These are phyloP conservation scores for Globisporangium radiosum DNA, from an alignment of 352 stramenopile genomes.

Conservation along the genomic window DNA sequence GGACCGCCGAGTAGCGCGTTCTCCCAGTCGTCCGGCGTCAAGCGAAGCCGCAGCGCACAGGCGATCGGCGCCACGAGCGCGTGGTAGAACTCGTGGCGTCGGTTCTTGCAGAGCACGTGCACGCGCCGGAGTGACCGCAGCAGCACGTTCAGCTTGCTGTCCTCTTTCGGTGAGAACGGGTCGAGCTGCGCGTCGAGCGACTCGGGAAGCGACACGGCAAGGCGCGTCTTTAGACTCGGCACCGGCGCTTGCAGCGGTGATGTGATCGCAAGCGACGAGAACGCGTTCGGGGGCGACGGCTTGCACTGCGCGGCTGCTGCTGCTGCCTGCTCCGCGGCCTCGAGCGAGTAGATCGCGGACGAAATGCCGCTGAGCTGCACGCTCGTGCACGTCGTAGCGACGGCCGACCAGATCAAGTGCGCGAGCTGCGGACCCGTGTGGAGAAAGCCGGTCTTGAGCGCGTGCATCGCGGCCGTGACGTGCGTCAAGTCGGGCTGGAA, in stretches of 20 bases:
- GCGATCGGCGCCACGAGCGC: slow-evolving; percentile 44
- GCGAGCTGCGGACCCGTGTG: slow-evolving; percentile 59
- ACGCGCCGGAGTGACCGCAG: slow-evolving; percentile 52
- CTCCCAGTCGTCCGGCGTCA: slow-evolving; percentile 44
- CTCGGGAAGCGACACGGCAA: slow-evolving; percentile 63
- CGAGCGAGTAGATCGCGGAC: slow-evolving; percentile 49
- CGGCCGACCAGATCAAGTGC: slow-evolving; percentile 72
- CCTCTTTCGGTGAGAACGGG: slow-evolving; percentile 65
- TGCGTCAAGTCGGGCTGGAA: slow-evolving; percentile 64
- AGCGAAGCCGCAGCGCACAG: slow-evolving; percentile 35
- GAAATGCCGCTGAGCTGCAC: slow-evolving; percentile 68
- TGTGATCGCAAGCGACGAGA: slow-evolving; percentile 67
- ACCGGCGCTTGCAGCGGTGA: slow-evolving; percentile 49
- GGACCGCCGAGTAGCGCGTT: slow-evolving; percentile 34
- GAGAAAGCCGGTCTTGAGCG: slow-evolving; percentile 68
- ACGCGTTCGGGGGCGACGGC: slow-evolving; percentile 18
- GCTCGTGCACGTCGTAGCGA: slow-evolving; percentile 56
- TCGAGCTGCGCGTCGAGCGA: slow-evolving; percentile 60
- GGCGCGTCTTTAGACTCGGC: slow-evolving; percentile 47
- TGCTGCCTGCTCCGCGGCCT: slow-evolving; percentile 9
- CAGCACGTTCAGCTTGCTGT: slow-evolving; percentile 70
- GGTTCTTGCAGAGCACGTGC: slow-evolving; percentile 48
- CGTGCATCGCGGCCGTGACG: slow-evolving; percentile 38
- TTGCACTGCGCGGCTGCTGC: not conserved
- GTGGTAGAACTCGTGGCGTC: slow-evolving; percentile 40